phyloP scores from a whole-genome alignment of 139 green algal genomes.

The Asterochloris erici region DNA sequence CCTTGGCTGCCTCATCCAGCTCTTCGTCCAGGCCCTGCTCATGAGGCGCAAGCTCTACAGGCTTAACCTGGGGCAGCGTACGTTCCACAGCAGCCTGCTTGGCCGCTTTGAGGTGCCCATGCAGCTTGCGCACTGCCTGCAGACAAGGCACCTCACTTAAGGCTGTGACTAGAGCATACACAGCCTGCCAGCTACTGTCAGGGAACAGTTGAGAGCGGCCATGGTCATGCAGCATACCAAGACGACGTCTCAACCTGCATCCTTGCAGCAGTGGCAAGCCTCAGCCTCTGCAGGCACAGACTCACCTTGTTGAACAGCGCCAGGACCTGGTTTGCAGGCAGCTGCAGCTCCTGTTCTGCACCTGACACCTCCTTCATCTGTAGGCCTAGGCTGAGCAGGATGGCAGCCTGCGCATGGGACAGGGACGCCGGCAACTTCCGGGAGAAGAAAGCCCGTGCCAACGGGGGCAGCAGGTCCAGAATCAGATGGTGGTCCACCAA shows the following conservation, averaged over 20 bases:
- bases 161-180: not conserved
- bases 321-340: constrained; percentile 81
- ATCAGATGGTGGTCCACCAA: constrained; percentile 96
- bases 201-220: too few species aligned
- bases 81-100: constrained; percentile 69
- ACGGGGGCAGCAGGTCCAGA: constrained; percentile 75
- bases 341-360: constrained; percentile 60
- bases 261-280: too few species aligned
- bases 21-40: constrained; percentile 71
- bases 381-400: constrained; percentile 70
- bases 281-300: too few species aligned
- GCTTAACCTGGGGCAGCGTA: constrained; percentile 46
- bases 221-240: too few species aligned
- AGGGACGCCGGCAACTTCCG: constrained; percentile 73
- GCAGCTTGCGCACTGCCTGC: constrained; percentile 75
- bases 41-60: constrained; percentile 45
- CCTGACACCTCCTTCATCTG: constrained; percentile 56
- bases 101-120: constrained; percentile 58
- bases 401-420: constrained; percentile 75
- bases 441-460: constrained; percentile 81
- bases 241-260: too few species aligned
- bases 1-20: constrained; percentile 74
- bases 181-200: not conserved
- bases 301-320: constrained; percentile 93
- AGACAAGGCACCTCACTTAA: not conserved